Evolutionary conservation across 768 basidiomycete species (phyloP).

Genomic region (Agaricus subrufescens): DNA sequence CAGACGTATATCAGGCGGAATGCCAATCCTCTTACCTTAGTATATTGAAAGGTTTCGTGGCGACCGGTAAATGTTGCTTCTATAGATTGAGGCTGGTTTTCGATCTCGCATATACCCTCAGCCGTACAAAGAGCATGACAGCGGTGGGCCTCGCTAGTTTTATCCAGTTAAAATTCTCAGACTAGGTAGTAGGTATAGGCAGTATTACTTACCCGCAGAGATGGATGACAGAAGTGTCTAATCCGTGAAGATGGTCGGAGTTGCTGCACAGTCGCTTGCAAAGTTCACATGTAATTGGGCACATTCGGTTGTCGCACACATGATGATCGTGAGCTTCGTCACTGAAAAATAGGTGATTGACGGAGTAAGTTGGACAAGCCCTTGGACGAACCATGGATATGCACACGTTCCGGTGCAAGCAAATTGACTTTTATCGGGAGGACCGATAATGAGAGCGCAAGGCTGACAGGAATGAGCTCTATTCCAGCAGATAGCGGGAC

Average conservation of each 20-base stretch:
- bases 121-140: constrained; percentile 39
- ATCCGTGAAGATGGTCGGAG: constrained; percentile 48
- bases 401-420: constrained; percentile 39
- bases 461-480: constrained; percentile 25
- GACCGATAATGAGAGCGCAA: constrained; percentile 28
- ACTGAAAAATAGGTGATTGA: constrained; percentile 21
- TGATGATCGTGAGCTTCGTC: constrained; percentile 41
- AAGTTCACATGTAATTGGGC: constrained; percentile 49
- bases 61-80: constrained; percentile 57
- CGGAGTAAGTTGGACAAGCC: too few species aligned
- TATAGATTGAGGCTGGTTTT: constrained; percentile 53
- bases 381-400: constrained; percentile 31
- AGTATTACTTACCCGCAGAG: constrained; percentile 46
- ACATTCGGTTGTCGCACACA: constrained; percentile 45
- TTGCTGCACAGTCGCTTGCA: constrained; percentile 50
- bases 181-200: not conserved
- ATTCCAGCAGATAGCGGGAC: not conserved
- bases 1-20: too few species aligned
- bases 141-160: constrained; percentile 45
- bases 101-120: constrained; percentile 52
- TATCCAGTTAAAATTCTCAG: not conserved
- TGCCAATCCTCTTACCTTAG: constrained; percentile 37
- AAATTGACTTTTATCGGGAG: constrained; percentile 24
- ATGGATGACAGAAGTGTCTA: constrained; percentile 35
- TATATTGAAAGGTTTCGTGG: constrained; percentile 61